A percentile compares a stretch with the other conserved stretches of the same genome.
Conservation (phyloP, 441 rosid species). For the Gossypium gossypioides region DNA sequence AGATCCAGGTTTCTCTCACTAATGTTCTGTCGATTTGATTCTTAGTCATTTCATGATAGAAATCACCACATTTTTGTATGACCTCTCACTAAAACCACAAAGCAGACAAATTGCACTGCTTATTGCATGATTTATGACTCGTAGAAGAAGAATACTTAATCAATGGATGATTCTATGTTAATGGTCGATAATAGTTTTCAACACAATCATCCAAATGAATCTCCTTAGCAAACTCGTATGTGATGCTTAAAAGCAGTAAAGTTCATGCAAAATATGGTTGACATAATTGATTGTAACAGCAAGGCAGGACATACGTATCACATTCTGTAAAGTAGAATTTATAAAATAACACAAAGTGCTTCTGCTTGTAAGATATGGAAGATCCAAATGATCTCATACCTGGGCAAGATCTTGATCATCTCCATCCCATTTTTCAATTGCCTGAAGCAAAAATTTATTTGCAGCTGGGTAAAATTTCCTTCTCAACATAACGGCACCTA, state of each 20-base stretch:
- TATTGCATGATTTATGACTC: background rate
- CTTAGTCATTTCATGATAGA: too few species aligned
- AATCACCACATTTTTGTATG: too few species aligned
- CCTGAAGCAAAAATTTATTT: constrained; percentile 68
- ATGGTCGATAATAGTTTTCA: background rate
- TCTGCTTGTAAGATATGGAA: constrained; percentile 5
- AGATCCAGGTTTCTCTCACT: too few species aligned
- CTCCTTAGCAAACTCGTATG: background rate
- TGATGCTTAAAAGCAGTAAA: background rate
- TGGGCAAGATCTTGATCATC: constrained; percentile 97
- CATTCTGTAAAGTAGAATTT: background rate
- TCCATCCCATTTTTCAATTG: constrained; percentile 93
- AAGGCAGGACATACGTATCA: background rate
- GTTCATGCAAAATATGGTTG: background rate
- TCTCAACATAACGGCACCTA: constrained; percentile 92
- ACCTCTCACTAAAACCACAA: too few species aligned
- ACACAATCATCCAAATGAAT: background rate
- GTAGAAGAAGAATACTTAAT: background rate
- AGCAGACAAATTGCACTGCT: too few species aligned
- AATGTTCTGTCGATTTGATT: too few species aligned
- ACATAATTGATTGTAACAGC: background rate
- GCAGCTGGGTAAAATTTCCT: constrained; percentile 92
- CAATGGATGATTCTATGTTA: background rate
- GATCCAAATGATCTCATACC: constrained; percentile 28
- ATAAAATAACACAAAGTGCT: background rate